Conservation (phyloP, 2,329 filamentous ascomycete genomes). For the Colletotrichum incanum region DNA sequence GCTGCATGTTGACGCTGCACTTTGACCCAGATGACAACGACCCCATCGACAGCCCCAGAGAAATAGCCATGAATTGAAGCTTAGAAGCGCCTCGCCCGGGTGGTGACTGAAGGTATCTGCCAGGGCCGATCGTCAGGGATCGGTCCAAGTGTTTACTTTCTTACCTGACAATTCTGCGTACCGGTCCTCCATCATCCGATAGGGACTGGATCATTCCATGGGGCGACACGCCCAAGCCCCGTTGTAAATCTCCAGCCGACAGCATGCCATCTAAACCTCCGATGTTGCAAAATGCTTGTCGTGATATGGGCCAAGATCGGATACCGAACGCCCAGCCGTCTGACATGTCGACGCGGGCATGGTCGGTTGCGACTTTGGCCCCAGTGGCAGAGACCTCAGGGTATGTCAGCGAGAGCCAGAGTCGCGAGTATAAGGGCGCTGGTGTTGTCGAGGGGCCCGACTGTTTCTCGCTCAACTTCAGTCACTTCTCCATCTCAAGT, state of each 20-base stretch:
- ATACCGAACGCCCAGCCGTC: constrained; percentile 14
- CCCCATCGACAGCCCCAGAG: background rate
- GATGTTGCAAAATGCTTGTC: constrained; percentile 26
- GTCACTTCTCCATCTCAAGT: background rate
- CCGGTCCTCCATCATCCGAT: constrained; percentile 7
- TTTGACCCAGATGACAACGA: background rate
- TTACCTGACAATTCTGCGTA: background rate
- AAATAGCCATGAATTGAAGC: constrained; percentile 36
- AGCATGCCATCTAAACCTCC: constrained; percentile 31
- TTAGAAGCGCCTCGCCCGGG: constrained; percentile 3
- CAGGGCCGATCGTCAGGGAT: background rate
- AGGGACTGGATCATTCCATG: background rate
- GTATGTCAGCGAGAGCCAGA: background rate
- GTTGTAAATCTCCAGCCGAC: constrained; percentile 11
- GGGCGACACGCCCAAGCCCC: background rate
- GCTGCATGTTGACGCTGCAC: constrained; percentile 9
- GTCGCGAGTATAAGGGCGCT: background rate
- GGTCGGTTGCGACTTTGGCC: too few relatives aligned
- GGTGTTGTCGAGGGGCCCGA: background rate
- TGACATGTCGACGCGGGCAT: background rate
- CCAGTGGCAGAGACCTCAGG: background rate
- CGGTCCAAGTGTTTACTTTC: background rate
- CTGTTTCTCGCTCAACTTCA: background rate
- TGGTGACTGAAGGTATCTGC: background rate
- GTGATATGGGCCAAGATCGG: constrained; percentile 17